phyloP scores from a whole-genome alignment of 2,329 filamentous ascomycete species.

The Aspergillus neotritici region DNA sequence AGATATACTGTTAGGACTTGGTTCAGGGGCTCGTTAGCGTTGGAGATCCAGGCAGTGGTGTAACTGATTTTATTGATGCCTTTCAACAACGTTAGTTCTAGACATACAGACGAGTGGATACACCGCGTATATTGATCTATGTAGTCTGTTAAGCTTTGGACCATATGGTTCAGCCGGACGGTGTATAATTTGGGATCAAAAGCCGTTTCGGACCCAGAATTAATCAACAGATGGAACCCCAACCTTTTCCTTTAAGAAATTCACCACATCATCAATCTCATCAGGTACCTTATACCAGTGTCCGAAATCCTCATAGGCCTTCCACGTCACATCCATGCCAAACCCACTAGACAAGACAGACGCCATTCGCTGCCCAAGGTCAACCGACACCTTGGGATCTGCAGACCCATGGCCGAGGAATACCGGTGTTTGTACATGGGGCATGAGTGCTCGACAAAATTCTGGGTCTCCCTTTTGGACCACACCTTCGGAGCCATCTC shows the following conservation, averaged over 20 bases:
- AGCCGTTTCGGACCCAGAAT: no score
- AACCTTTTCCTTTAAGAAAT: slow-evolving; percentile 25
- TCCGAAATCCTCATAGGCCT: slow-evolving; percentile 37
- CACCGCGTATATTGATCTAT: no score
- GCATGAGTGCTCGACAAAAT: no score
- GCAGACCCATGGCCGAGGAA: slow-evolving; percentile 15
- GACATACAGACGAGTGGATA: no score
- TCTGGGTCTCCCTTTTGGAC: slow-evolving; percentile 2
- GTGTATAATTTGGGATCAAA: no score
- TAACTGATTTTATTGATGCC: no score
- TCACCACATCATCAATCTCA: slow-evolving; percentile 44
- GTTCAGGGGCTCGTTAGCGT: no score
- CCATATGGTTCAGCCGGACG: no score
- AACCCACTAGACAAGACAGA: slow-evolving; percentile 10
- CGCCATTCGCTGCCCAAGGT: slow-evolving; percentile 12
- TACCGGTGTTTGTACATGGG: slow-evolving; percentile 8
- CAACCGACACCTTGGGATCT: slow-evolving; percentile 12
- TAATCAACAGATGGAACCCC: slow-evolving; percentile 3
- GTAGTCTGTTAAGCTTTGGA: no score
- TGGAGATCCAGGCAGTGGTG: no score
- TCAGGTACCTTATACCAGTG: slow-evolving; percentile 49
- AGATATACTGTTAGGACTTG: no score
- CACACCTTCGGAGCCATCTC: slow-evolving; percentile 36
- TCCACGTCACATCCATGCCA: slow-evolving; percentile 27
- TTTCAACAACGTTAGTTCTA: no score